Percentiles rank a stretch among this genome's conserved stretches.
Evolutionary conservation across 352 stramenopile genomes (phyloP).

Genomic region (Phytopythium mirpurense): DNA sequence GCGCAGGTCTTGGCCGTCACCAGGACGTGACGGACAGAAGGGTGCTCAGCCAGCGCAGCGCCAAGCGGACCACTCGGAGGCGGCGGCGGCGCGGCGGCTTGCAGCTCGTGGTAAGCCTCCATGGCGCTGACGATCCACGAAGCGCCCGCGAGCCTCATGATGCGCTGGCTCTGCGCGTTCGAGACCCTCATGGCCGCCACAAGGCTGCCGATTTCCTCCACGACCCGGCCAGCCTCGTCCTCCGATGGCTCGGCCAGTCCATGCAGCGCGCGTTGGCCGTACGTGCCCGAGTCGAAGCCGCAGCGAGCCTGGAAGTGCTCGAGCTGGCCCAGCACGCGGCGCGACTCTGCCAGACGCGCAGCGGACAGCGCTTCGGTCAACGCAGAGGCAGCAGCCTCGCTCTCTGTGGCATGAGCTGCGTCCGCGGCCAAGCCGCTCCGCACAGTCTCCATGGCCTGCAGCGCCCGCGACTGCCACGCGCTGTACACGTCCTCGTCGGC

Average conservation of each 20-base stretch:
- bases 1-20: conserved; percentile 14
- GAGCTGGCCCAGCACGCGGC: neutral
- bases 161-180: conserved; percentile 46
- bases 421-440: neutral
- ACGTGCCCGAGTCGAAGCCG: neutral
- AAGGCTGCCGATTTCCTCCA: conserved; percentile 1
- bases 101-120: neutral
- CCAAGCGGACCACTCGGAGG: too few species aligned
- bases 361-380: neutral
- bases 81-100: neutral
- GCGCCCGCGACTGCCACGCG: conserved; percentile 23
- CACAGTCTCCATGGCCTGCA: neutral
- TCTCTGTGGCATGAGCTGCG: neutral
- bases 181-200: conserved; percentile 46
- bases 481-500: conserved; percentile 44
- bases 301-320: neutral
- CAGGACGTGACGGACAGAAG: conserved; percentile 17
- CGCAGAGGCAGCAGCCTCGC: too few species aligned
- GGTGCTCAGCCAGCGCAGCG: conserved; percentile 4
- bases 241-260: neutral
- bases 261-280: neutral
- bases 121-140: conserved; percentile 38
- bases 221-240: neutral
- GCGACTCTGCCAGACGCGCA: neutral
- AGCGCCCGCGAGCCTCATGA: conserved; percentile 44